Evolutionary conservation across 1,139 yeast genomes (phyloP).

Genomic region (Debaryomyces sp.): DNA sequence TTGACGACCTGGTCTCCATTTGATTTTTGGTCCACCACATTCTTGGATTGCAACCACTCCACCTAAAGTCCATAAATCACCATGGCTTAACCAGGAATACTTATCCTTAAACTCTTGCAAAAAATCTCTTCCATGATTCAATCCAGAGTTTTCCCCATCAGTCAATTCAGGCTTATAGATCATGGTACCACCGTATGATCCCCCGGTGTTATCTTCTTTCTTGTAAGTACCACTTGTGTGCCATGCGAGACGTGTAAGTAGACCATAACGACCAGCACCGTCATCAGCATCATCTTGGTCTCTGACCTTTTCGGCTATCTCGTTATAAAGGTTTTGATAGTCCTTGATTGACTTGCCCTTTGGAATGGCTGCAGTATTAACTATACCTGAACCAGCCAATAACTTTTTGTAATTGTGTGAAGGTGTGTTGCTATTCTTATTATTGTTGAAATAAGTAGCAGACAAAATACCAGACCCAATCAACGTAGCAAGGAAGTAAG

Average conservation of each 20-base stretch:
- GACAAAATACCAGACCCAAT: conserved; percentile 28
- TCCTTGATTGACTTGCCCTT: conserved; percentile 45
- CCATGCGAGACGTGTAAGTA: conserved; percentile 74
- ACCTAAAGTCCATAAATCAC: conserved; percentile 86
- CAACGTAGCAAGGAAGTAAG: conserved; percentile 18
- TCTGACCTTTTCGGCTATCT: conserved; percentile 70
- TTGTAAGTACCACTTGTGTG: conserved; percentile 74
- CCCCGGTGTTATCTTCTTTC: conserved; percentile 63
- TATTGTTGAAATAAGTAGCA: conserved; percentile 13
- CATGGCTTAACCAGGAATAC: conserved; percentile 80
- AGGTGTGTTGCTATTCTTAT: conserved; percentile 11
- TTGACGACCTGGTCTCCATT: conserved; percentile 84
- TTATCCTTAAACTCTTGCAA: conserved; percentile 59
- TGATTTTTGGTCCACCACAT: conserved; percentile 80
- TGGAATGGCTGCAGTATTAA: conserved; percentile 28
- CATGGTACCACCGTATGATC: conserved; percentile 86
- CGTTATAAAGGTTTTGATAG: conserved; percentile 79
- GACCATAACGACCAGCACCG: conserved; percentile 67
- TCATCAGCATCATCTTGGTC: conserved; percentile 79
- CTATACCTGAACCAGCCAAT: conserved; percentile 24
- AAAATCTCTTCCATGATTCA: conserved; percentile 66
- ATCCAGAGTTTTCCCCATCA: conserved; percentile 79
- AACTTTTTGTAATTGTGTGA: conserved; percentile 14
- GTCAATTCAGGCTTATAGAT: conserved; percentile 62
- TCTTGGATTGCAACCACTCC: conserved; percentile 90